A percentile compares a stretch with the other conserved stretches of the same genome.
Evolutionary conservation across 2,329 filamentous ascomycete genomes (phyloP).

Genomic region (Talaromyces funiculosus): DNA sequence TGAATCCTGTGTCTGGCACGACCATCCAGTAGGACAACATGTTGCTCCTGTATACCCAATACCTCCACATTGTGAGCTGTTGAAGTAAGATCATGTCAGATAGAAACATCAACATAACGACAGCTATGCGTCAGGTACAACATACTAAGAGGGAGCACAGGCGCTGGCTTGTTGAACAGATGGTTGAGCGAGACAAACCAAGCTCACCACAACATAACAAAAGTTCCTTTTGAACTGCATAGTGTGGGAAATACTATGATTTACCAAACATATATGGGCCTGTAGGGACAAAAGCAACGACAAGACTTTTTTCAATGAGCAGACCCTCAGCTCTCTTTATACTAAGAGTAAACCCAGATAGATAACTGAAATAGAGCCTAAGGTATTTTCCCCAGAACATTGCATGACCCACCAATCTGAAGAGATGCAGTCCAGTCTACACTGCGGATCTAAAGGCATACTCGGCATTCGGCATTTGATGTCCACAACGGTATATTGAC

Average conservation of each 20-base stretch:
- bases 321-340: not conserved
- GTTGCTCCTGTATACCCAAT: constrained; percentile 1
- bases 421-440: not conserved
- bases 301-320: not conserved
- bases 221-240: not conserved
- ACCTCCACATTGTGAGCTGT: constrained; percentile 6
- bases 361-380: not conserved
- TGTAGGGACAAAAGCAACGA: not conserved
- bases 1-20: constrained; percentile 3
- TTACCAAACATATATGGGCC: not conserved
- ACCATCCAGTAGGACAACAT: constrained; percentile 6
- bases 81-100: not conserved
- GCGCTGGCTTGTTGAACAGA: not conserved
- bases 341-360: not conserved
- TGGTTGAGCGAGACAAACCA: not conserved
- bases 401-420: not conserved
- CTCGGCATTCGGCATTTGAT: not conserved
- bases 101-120: not conserved
- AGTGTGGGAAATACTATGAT: not conserved
- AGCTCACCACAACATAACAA: not conserved
- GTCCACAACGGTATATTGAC: not conserved
- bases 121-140: not conserved
- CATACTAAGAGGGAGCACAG: not conserved
- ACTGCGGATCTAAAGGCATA: not conserved
- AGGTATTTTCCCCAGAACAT: not conserved